phyloP scores from a whole-genome alignment of 352 stramenopile species.

The Phytophthora sp. region DNA sequence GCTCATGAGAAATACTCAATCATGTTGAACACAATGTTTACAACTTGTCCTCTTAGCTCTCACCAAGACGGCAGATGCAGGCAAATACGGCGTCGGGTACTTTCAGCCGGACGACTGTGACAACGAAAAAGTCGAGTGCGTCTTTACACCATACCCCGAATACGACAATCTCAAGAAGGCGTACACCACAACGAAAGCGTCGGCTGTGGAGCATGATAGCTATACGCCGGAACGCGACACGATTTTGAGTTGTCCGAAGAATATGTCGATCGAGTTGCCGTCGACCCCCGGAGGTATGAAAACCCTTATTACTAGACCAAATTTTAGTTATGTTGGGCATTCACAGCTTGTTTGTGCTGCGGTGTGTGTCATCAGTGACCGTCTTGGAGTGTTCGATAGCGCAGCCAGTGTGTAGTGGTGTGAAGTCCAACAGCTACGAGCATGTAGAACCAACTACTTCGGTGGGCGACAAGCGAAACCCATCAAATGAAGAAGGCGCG shows the following conservation, averaged over 20 bases:
- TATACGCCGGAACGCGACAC: constrained; percentile 43
- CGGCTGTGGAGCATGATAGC: constrained; percentile 41
- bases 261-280: constrained; percentile 35
- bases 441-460: constrained; percentile 29
- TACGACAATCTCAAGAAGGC: constrained; percentile 60
- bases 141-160: constrained; percentile 63
- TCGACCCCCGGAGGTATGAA: constrained; percentile 30
- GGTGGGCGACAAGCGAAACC: constrained; percentile 30
- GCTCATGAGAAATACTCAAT: not conserved
- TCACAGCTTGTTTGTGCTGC: no score
- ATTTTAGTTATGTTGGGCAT: no score
- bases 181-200: constrained; percentile 59
- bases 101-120: constrained; percentile 68
- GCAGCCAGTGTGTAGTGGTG: constrained; percentile 60
- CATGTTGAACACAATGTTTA: not conserved
- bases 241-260: constrained; percentile 48
- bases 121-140: constrained; percentile 49
- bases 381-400: constrained; percentile 47
- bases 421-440: constrained; percentile 59
- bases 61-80: constrained; percentile 50
- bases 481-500: not conserved
- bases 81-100: constrained; percentile 67
- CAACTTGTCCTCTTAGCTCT: constrained; percentile 33
- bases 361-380: no score
- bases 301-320: no score